phyloP scores from a whole-genome alignment of 2,329 filamentous ascomycete species.

The Ascochyta lentis region DNA sequence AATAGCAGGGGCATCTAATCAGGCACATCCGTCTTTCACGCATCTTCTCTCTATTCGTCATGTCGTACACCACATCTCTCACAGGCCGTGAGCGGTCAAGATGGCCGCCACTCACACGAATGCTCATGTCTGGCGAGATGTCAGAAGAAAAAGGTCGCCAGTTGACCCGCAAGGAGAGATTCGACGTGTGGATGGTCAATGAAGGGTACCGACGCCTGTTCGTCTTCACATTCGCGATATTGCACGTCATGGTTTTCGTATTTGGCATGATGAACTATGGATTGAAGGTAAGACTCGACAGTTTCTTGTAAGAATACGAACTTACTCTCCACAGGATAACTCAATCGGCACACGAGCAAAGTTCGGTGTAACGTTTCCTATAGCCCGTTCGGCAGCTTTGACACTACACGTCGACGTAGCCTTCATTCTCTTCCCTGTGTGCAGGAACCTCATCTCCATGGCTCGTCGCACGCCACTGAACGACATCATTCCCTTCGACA shows the following conservation, averaged over 20 bases:
- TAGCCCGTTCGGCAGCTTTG: constrained; percentile 77
- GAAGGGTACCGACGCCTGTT: constrained; percentile 85
- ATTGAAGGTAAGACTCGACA: constrained; percentile 61
- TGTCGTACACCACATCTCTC: constrained; percentile 43
- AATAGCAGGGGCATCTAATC: constrained; percentile 41
- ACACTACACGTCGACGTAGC: constrained; percentile 83
- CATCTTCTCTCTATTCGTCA: constrained; percentile 24
- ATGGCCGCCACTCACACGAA: constrained; percentile 82
- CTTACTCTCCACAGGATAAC: constrained; percentile 59
- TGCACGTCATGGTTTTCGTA: constrained; percentile 78
- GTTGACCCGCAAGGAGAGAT: constrained; percentile 72
- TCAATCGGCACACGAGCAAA: constrained; percentile 68
- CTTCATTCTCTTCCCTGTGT: constrained; percentile 80
- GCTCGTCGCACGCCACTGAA: constrained; percentile 81
- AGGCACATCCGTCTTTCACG: constrained; percentile 19
- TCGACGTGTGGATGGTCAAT: constrained; percentile 89
- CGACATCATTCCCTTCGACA: constrained; percentile 86
- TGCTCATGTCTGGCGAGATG: constrained; percentile 84
- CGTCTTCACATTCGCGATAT: constrained; percentile 74
- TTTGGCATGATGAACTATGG: constrained; percentile 83
- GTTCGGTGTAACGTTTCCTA: constrained; percentile 78
- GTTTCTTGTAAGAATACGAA: neutral
- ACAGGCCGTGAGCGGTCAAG: constrained; percentile 69
- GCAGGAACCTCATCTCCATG: constrained; percentile 82
- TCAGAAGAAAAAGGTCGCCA: constrained; percentile 74